A percentile compares a stretch with the other conserved stretches of the same genome.
Conservation (phyloP, 1,284 basidiomycete genomes). For the Ceratobasidium theobromae region DNA sequence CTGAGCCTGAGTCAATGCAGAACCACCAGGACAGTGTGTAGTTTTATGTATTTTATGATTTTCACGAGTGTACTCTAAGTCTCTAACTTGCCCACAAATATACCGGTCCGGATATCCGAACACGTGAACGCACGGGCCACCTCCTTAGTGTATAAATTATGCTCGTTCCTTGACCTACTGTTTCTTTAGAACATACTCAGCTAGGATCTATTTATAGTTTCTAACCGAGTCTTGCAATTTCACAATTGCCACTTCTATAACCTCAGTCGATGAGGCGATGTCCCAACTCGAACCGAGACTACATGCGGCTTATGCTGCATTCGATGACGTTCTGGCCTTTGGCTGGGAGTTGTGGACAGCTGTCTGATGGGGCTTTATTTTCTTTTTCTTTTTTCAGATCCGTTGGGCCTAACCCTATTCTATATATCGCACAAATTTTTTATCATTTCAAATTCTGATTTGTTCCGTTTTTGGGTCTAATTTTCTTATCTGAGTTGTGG, state of each 20-base stretch:
- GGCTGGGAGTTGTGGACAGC: slow-evolving; percentile 31
- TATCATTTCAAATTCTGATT: background rate
- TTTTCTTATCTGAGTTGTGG: too few relatives aligned
- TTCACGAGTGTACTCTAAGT: background rate
- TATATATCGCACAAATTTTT: background rate
- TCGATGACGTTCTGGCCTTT: slow-evolving; percentile 31
- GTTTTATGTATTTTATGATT: background rate
- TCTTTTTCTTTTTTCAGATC: background rate
- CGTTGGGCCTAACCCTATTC: slow-evolving; percentile 28
- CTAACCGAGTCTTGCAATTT: slow-evolving; percentile 33
- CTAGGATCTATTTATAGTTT: slow-evolving; percentile 69
- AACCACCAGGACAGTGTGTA: background rate
- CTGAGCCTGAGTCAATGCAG: background rate
- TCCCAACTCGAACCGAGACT: slow-evolving; percentile 32
- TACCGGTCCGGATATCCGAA: background rate
- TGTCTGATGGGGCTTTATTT: slow-evolving; percentile 31
- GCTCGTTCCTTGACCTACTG: slow-evolving; percentile 34
- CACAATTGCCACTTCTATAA: slow-evolving; percentile 33
- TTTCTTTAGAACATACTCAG: slow-evolving; percentile 78
- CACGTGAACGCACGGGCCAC: slow-evolving; percentile 46
- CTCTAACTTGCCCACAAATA: background rate
- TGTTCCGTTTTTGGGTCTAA: too few relatives aligned
- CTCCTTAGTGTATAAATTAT: slow-evolving; percentile 47
- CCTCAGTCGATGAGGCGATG: slow-evolving; percentile 33
- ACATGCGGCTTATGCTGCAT: slow-evolving; percentile 24